Base-by-base conservation (phyloP, 2,329 filamentous ascomycete genomes). In the Pseudogymnoascus sp. region DNA sequence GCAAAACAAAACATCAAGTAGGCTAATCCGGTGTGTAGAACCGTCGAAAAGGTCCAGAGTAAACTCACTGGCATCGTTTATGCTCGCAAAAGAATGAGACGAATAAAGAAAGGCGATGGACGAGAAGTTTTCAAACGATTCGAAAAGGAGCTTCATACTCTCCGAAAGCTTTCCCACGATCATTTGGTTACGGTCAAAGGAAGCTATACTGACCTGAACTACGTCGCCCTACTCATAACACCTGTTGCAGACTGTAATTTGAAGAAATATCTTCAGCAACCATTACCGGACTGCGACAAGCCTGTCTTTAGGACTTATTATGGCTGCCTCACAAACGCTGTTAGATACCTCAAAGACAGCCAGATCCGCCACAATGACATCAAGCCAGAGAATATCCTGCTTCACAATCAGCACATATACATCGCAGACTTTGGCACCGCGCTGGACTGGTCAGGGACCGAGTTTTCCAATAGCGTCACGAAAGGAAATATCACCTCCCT, bases 371-470 rank as follows among this genome's bases (percentile, higher is more conserved):
- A 68, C 60, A 61, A 62, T 41, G 66, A 68, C 41, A 67, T 68
- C 37, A 67, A 68, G 64, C 66, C 66, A 16, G 63, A 25, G 43
- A 67, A 68, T 36, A 68, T 68, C 14, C 43, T 68, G 16, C 43
- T 67, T 10, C 60, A 66, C 36, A 63, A 51, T 7, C 8, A 10
- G 14, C 36, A 37, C 25, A 62, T 68, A 25, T 63, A 61, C 23
- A 41, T 64, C n/a, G 48, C 64, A 25, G 63, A 68, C 63, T 73
- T 73, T 61, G 69, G 68, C 2, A 66, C 68, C 13, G 65, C 71
- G 37, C 64, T 69, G 34, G 67, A 69, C 51, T 72, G 69, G 69
- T 45, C 64, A 36, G 37, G 36, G 36, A 37, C 36, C 4, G 36
- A 70, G 23, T 62, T 62, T 14, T 51, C 39, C 23, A 43, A 54